Evolutionary conservation across 208 protist genomes (phyloP), one percentile per base, ranked within the genome.

Genomic region (Acanthamoeba rhysodes): DNA sequence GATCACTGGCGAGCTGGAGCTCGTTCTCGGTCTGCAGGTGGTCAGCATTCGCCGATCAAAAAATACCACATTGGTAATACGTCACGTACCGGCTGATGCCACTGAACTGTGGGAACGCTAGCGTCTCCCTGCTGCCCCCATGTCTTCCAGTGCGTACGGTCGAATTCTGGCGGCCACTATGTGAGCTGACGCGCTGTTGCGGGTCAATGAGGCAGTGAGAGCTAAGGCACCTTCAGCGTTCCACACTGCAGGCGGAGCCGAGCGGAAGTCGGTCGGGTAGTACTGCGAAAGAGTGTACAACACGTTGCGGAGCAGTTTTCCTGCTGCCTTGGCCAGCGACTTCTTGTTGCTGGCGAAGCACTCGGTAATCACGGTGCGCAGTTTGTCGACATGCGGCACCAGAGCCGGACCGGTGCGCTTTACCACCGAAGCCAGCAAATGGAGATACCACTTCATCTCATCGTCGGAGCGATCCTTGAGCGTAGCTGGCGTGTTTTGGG

Each of bases 201-300:
- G 12, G 48, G 12, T 53, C 57, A 6, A 62, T 48, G 45, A 27
- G 12, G 57, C 57, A 27, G 16, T 27, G 6, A 16, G 57, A 14
- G 48, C 20, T 70, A 29, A 70, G 0, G 64, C n/a, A 70, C 64
- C 64, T 16, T 32, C 64, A 41, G 50, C 22, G n/a, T 70, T 50
- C 84, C 84, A 91, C 41, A 70, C 84, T 5, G 29, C 84, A 4
- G 84, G 45, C 29, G 53, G 27, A 2, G 37, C 84, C 22, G 55
- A 91, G 48, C 84, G 84, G n/a, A 41, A 91, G 55, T 91, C 84
- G 32, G 41, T 37, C n/a, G 84, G 84, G 55, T 91, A 91, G 41
- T 91, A 91, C n/a, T 37, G 45, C 32, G 84, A 53, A 5, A 91
- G 41, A 7, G 84, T 18, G 76, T 91, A 37, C 45, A 91, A 37